A percentile compares a stretch with the other conserved stretches of the same genome.
Conservation (phyloP, 2,329 filamentous ascomycete genomes). For the Acephala macrosclerotiorum region DNA sequence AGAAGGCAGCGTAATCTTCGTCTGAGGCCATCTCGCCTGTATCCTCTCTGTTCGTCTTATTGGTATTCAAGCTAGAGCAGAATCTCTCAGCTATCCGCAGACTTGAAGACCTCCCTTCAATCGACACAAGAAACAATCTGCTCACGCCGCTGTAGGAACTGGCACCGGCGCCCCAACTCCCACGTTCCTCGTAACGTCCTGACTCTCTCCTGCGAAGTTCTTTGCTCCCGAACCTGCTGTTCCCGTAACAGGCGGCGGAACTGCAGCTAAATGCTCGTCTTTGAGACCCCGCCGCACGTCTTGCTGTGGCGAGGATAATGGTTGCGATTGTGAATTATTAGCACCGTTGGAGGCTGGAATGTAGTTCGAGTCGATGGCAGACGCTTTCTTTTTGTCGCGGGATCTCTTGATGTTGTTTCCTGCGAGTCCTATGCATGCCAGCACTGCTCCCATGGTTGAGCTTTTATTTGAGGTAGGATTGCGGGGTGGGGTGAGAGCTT, state of each 20-base stretch:
- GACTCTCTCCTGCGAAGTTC: slow-evolving; percentile 13
- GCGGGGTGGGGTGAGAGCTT: slow-evolving; percentile 18
- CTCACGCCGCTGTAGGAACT: slow-evolving; percentile 27
- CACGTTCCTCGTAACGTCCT: slow-evolving; percentile 19
- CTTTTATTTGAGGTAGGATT: neutral
- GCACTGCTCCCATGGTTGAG: slow-evolving; percentile 34
- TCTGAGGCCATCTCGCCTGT: slow-evolving; percentile 70
- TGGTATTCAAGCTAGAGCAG: slow-evolving; percentile 24
- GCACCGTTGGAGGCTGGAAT: neutral
- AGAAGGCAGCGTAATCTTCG: slow-evolving; percentile 82
- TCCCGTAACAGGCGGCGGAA: slow-evolving; percentile 15
- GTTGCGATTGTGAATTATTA: slow-evolving; percentile 18
- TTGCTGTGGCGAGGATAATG: slow-evolving; percentile 23
- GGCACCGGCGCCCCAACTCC: slow-evolving; percentile 28
- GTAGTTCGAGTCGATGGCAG: neutral
- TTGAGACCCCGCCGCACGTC: slow-evolving; percentile 24
- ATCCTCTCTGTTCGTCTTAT: neutral
- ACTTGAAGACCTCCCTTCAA: slow-evolving; percentile 6
- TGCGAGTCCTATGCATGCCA: slow-evolving; percentile 27
- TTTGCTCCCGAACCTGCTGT: neutral
- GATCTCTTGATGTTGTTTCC: slow-evolving; percentile 23
- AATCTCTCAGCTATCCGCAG: slow-evolving; percentile 17
- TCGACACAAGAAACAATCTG: slow-evolving; percentile 10
- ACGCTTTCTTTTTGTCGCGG: slow-evolving; percentile 21
- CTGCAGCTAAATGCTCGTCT: slow-evolving; percentile 33